Base-by-base conservation (phyloP, 2,329 filamentous ascomycete species). In the Byssothecium circinans region DNA sequence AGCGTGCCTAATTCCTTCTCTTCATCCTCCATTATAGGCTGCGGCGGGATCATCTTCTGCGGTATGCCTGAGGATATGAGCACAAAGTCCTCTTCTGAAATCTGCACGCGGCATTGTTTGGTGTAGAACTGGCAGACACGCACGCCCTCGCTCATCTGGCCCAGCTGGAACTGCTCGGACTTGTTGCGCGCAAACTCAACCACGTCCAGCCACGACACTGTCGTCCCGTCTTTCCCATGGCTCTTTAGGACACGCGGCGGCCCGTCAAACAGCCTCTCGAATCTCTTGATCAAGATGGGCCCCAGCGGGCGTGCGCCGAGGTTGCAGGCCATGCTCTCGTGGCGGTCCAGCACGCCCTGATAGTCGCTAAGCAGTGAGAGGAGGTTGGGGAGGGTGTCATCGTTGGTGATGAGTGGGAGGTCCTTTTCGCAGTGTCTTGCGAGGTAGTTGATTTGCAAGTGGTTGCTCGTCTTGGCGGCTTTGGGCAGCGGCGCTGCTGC, bases 281-380 rank as follows among this genome's bases (percentile, higher is more conserved):
- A 90, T 34, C 89, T 86, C 71, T 91, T 91, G 61, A 95, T 83
- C 53, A 95, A 75, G 42, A 91, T 89, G 19, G 89, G 89, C 0
- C 88, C 89, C 1, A 91, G 82, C 15, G 91, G 85, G 57, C 89
- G 88, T 45, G 89, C 90, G 60, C 90, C 90, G 20, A 96, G 79
- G 62, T 90, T 92, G 48, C 87, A 86, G 38, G 90, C 91, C 60
- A 95, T 83, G 69, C 88, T 92, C 73, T 96, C 90, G 68, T 92
- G 88, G 45, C 89, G 84, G 61, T 89, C 88, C 43, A 95, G 77
- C 14, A 94, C 88, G 55, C 85, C 89, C 80, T 91, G 89, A 71
- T 95, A 95, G 59, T 91, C 86, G 64, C 81, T 81, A 49, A 95
- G 82, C 52, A 91, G 78, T 33, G 81, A 77, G 38, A 94, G 73